Evolutionary conservation across 202 grass and related monocot species (phyloP).

Genomic region (Panicum virgatum): DNA sequence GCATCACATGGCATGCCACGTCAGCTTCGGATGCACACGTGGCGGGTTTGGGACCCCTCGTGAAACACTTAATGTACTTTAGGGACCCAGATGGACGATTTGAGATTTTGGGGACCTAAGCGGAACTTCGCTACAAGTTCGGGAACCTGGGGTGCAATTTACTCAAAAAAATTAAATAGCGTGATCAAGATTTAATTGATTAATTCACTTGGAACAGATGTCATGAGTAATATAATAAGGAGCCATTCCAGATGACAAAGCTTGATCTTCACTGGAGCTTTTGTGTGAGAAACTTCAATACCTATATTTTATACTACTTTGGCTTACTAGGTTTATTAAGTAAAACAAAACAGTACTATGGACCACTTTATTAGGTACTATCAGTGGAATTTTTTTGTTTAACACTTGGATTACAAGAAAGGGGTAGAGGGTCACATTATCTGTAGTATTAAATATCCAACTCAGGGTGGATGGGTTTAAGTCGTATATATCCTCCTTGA

Average conservation of each 20-base stretch:
- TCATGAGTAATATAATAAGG: not conserved
- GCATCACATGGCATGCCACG: no score
- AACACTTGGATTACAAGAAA: not conserved
- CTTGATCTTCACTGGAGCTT: not conserved
- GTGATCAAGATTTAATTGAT: not conserved
- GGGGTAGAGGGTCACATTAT: not conserved
- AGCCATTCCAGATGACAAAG: not conserved
- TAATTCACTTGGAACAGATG: not conserved
- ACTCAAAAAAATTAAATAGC: not conserved
- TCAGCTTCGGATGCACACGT: no score
- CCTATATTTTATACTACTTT: not conserved
- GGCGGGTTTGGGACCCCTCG: no score
- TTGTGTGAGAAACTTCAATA: not conserved
- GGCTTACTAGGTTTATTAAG: not conserved
- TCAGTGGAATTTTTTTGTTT: not conserved
- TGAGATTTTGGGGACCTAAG: no score
- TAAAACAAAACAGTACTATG: slow-evolving; percentile 2
- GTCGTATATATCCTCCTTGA: not conserved
- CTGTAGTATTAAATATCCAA: not conserved
- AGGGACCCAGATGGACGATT: no score
- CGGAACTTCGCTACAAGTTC: no score
- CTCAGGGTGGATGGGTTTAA: not conserved
- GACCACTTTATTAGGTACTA: not conserved
- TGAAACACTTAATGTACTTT: no score
- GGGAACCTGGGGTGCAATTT: no score